Evolutionary conservation across 768 basidiomycete species (phyloP).

Genomic region (Suillus variegatus): DNA sequence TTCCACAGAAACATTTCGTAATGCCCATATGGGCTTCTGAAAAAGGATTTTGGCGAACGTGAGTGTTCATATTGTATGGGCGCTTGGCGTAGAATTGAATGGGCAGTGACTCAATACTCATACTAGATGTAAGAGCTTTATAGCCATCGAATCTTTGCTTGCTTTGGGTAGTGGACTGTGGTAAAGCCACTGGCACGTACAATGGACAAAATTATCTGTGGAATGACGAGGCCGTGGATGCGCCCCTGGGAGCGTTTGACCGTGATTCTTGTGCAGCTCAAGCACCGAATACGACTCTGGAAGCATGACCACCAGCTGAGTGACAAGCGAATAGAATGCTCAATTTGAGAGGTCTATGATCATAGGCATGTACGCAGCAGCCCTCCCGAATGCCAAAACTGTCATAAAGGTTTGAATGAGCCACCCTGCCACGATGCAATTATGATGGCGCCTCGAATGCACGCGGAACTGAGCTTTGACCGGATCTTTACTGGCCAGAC

Average conservation of each 20-base stretch:
- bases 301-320: neutral
- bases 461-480: neutral
- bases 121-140: neutral
- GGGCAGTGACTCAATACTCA: neutral
- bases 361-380: neutral
- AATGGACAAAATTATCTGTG: neutral
- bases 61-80: neutral
- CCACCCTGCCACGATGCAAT: neutral
- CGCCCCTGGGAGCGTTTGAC: neutral
- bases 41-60: neutral
- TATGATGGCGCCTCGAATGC: neutral
- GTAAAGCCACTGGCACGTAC: neutral
- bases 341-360: neutral
- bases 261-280: neutral
- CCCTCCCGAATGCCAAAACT: neutral
- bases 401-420: neutral
- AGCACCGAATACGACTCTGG: neutral
- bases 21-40: neutral
- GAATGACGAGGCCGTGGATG: neutral
- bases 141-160: neutral
- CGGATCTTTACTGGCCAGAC: neutral
- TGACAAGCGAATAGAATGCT: neutral
- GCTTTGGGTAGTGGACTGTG: constrained; percentile 1
- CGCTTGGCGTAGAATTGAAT: neutral
- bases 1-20: constrained; percentile 5